Evolutionary conservation across 371 early-diverging fungal genomes (phyloP).

Genomic region (Syncephalastrum monosporum): DNA sequence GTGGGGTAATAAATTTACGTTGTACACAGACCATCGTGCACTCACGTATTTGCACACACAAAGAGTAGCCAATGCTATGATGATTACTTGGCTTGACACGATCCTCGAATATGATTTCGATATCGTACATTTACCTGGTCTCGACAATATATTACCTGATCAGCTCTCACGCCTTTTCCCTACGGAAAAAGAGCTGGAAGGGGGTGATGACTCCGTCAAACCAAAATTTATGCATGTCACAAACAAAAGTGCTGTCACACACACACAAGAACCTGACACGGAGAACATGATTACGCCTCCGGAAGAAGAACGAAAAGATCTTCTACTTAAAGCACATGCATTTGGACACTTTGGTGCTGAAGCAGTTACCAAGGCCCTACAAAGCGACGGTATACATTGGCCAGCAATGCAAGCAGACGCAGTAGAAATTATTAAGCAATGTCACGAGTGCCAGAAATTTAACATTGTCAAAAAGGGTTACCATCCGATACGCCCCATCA

Average conservation of each 20-base stretch:
- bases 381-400: constrained; percentile 18
- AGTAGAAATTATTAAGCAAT: constrained; percentile 9
- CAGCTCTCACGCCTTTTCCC: constrained; percentile 16
- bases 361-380: constrained; percentile 12
- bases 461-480: too few relatives aligned
- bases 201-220: constrained; percentile 7
- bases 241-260: not conserved
- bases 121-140: constrained; percentile 22
- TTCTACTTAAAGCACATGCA: constrained; percentile 13
- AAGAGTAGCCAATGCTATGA: constrained; percentile 21
- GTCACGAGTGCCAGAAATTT: too few relatives aligned
- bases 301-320: constrained; percentile 7
- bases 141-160: constrained; percentile 20
- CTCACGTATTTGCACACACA: constrained; percentile 21
- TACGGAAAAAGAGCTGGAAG: constrained; percentile 13
- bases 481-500: too few relatives aligned
- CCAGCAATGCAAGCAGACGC: constrained; percentile 16
- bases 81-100: constrained; percentile 26
- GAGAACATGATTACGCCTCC: not conserved
- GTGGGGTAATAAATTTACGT: constrained; percentile 13
- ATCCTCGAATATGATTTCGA: constrained; percentile 23
- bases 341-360: constrained; percentile 23
- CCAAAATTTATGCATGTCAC: not conserved
- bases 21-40: constrained; percentile 23
- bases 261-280: not conserved